phyloP scores from a whole-genome alignment of 371 early-diverging fungal species.

The Mortierella sp. region DNA sequence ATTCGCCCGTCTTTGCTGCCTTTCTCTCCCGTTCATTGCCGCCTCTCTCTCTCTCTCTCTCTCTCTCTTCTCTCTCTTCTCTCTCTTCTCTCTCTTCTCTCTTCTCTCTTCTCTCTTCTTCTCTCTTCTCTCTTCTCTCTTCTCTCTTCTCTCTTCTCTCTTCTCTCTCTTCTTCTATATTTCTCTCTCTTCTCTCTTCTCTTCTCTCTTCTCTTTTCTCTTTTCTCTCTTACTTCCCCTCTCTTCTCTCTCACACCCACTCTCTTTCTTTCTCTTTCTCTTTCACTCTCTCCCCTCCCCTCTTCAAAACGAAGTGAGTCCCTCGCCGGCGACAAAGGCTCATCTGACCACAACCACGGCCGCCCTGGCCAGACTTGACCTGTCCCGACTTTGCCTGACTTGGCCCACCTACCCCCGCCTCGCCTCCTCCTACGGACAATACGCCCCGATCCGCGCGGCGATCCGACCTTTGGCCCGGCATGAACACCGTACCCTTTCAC shows the following conservation, averaged over 20 bases:
- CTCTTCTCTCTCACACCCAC: no score
- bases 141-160: neutral
- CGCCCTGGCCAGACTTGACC: no score
- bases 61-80: no score
- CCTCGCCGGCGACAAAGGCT: no score
- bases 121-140: neutral
- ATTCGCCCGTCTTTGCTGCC: neutral
- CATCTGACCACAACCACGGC: no score
- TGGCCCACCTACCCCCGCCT: no score
- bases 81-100: neutral
- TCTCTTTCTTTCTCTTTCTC: neutral
- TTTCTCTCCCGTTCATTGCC: no score
- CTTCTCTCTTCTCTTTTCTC: neutral
- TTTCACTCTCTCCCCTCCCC: neutral
- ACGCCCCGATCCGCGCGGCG: neutral
- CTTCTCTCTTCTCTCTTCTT: no score
- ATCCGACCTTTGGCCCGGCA: conserved; percentile 5
- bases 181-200: no score
- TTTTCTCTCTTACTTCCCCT: no score
- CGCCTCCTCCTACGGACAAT: neutral
- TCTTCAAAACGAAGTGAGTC: neutral
- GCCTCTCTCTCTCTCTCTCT: no score
- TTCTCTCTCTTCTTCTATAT: neutral
- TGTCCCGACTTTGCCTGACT: no score
- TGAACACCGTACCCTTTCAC: conserved; percentile 33